Conservation (phyloP, 495 filamentous ascomycete genomes). For the Penicillium atrosanguineum region DNA sequence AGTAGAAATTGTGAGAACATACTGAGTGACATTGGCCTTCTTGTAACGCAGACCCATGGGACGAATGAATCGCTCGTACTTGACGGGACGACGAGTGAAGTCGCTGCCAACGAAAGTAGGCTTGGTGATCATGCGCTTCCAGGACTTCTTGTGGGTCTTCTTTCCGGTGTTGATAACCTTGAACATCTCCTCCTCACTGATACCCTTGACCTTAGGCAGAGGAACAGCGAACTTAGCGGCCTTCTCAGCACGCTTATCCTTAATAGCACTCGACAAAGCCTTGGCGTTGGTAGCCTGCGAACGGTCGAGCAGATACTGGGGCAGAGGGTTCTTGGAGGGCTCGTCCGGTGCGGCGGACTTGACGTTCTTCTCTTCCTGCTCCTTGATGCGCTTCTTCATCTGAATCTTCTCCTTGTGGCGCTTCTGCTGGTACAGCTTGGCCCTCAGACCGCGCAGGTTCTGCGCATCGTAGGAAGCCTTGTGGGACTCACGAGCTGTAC, state of each 20-base stretch:
- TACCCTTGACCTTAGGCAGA: constrained; percentile 89
- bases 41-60: constrained; percentile 89
- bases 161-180: constrained; percentile 95
- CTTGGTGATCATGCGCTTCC: constrained; percentile 97
- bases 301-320: constrained; percentile 87
- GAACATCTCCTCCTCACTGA: constrained; percentile 97
- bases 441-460: constrained; percentile 84
- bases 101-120: constrained; percentile 86
- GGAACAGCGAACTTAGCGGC: constrained; percentile 95
- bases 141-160: constrained; percentile 73
- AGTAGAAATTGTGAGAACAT: constrained; percentile 16
- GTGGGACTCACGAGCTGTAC: constrained; percentile 81
- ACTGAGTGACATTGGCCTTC: constrained; percentile 85
- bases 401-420: constrained; percentile 97
- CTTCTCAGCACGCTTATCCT: constrained; percentile 87
- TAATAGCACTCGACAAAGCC: constrained; percentile 77
- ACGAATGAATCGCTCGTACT: constrained; percentile 85
- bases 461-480: constrained; percentile 83
- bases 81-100: constrained; percentile 89
- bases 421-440: constrained; percentile 94
- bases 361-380: constrained; percentile 92
- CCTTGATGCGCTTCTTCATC: constrained; percentile 94
- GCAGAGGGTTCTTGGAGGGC: constrained; percentile 71
- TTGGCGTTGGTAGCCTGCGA: constrained; percentile 85
- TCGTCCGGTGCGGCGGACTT: constrained; percentile 79